Conservation (phyloP, 1,139 yeast genomes). For the Scheffersomyces illinoinensis region DNA sequence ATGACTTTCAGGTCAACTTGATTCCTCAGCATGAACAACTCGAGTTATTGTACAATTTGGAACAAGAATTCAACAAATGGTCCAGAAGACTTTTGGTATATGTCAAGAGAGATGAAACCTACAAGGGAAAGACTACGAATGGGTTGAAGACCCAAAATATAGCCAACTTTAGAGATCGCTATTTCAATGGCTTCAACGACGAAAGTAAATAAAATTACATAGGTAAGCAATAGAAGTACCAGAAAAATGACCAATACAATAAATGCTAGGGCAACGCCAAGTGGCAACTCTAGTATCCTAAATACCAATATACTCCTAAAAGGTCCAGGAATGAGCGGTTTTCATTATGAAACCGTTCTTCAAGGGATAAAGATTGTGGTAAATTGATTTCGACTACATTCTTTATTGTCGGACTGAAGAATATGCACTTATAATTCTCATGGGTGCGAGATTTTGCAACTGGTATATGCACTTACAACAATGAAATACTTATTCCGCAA, state of each 20-base stretch:
- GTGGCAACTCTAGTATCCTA: constrained; percentile 1
- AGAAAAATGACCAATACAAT: background rate
- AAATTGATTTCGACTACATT: background rate
- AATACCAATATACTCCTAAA: background rate
- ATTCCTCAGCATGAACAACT: constrained; percentile 80
- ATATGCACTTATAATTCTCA: constrained; percentile 12
- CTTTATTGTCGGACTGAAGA: background rate
- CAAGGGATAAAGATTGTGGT: background rate
- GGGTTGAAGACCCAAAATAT: constrained; percentile 41
- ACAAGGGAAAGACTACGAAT: constrained; percentile 58
- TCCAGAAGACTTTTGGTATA: constrained; percentile 83
- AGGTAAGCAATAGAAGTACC: background rate
- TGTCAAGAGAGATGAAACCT: constrained; percentile 60
- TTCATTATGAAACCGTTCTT: background rate
- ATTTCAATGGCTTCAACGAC: constrained; percentile 66
- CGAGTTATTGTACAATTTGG: constrained; percentile 71
- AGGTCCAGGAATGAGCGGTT: background rate
- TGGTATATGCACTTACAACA: background rate
- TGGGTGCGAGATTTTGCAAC: constrained; percentile 6
- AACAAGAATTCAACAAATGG: constrained; percentile 92
- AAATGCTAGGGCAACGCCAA: background rate
- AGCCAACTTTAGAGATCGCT: constrained; percentile 75
- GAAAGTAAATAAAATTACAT: constrained; percentile 22
- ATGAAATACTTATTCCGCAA: background rate
- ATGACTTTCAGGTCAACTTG: constrained; percentile 69